These are phyloP conservation scores for Silybum marianum DNA, from an alignment of 129 eudicot genomes.

Conservation along the genomic window DNA sequence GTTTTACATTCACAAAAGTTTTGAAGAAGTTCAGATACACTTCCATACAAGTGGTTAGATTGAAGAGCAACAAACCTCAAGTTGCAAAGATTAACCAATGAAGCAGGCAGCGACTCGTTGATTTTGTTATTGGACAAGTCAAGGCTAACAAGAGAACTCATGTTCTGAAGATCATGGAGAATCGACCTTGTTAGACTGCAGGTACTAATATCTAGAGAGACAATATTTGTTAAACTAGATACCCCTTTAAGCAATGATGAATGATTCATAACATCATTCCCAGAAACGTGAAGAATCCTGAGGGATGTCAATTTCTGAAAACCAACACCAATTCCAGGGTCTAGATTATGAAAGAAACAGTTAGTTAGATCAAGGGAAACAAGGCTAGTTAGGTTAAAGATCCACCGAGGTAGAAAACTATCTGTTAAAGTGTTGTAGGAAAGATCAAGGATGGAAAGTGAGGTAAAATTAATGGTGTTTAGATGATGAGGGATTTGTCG, in stretches of 20 bases:
- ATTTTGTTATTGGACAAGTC: conserved; percentile 27
- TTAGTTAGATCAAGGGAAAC: conserved; percentile 33
- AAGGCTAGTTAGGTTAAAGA: conserved; percentile 13
- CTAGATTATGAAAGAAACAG: conserved; percentile 29
- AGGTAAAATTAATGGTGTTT: not conserved
- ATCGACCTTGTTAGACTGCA: conserved; percentile 28
- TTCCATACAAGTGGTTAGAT: conserved; percentile 19
- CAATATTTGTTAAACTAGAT: conserved; percentile 19
- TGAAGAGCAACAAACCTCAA: conserved; percentile 11
- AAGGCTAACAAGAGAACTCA: conserved; percentile 39
- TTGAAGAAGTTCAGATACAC: conserved; percentile 23
- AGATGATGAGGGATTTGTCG: conserved; percentile 10
- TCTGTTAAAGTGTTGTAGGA: conserved; percentile 27
- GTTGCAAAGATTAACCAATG: conserved; percentile 28
- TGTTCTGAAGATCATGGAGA: conserved; percentile 20
- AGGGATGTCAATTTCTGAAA: conserved; percentile 29
- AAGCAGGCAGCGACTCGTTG: conserved; percentile 21
- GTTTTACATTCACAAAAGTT: conserved; percentile 29
- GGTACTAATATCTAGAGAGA: conserved; percentile 19
- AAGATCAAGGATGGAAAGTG: conserved; percentile 41
- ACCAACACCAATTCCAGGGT: conserved; percentile 11
- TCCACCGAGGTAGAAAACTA: conserved; percentile 32
- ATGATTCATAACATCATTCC: conserved; percentile 27
- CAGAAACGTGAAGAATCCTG: conserved; percentile 14
- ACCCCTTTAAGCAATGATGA: conserved; percentile 29